These are phyloP conservation scores for Dendrobium officinale DNA, from an alignment of 106 monocot species.

Conservation along the genomic window DNA sequence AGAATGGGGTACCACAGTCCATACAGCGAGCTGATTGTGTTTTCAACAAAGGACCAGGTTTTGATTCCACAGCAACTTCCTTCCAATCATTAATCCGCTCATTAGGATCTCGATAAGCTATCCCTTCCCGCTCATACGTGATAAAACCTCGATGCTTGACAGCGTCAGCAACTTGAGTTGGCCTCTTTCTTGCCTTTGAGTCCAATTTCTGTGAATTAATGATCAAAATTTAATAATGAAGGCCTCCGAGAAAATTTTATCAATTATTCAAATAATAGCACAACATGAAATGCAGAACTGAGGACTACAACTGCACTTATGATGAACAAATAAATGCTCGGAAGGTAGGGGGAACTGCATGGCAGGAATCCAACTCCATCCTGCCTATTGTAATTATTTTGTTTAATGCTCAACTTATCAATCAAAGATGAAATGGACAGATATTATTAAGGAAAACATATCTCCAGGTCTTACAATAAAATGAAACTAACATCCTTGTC, in stretches of 20 bases:
- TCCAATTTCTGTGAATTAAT: slow-evolving; percentile 30
- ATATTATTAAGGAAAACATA: no score
- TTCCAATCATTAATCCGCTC: slow-evolving; percentile 76
- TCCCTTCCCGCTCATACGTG: slow-evolving; percentile 60
- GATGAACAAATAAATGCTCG: not conserved
- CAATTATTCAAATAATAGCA: not conserved
- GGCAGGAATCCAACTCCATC: not conserved
- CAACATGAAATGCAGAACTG: not conserved
- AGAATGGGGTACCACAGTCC: slow-evolving; percentile 99
- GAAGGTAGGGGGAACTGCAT: not conserved
- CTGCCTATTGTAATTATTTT: not conserved
- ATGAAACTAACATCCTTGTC: not conserved
- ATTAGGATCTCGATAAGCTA: slow-evolving; percentile 76
- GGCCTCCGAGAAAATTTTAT: not conserved
- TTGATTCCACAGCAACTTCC: slow-evolving; percentile 75
- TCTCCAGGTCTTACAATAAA: not conserved
- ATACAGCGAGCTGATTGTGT: slow-evolving; percentile 98
- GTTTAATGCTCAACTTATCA: not conserved
- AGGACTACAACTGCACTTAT: not conserved
- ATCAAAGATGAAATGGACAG: not conserved
- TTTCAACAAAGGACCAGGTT: slow-evolving; percentile 73
- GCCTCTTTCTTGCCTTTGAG: slow-evolving; percentile 33
- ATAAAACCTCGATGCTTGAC: slow-evolving; percentile 79
- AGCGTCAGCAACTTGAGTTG: slow-evolving; percentile 69
- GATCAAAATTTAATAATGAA: not conserved